Evolutionary conservation across 345 rosid genomes (phyloP).

Genomic region (Salix dunnii): DNA sequence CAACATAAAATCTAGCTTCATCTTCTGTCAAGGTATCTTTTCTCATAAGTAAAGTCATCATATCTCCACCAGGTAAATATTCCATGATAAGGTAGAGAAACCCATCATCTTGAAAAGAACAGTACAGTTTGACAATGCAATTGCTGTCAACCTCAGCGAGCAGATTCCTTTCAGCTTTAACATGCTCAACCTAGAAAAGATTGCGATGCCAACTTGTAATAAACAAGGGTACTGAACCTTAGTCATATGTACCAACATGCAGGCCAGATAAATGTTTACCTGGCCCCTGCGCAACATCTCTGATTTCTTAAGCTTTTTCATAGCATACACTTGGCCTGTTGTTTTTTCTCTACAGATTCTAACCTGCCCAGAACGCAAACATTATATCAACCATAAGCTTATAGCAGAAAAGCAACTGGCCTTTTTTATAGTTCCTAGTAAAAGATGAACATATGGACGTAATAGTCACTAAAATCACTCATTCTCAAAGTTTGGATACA

Average conservation of each 20-base stretch:
- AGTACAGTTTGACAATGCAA: slow-evolving; percentile 91
- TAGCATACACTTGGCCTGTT: slow-evolving; percentile 86
- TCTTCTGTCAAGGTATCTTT: slow-evolving; percentile 86
- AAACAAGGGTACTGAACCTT: slow-evolving; percentile 10
- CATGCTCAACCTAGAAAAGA: slow-evolving; percentile 76
- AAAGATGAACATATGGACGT: neutral
- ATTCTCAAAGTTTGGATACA: neutral
- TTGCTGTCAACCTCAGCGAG: slow-evolving; percentile 96
- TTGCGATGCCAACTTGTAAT: slow-evolving; percentile 9
- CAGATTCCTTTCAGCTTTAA: slow-evolving; percentile 89
- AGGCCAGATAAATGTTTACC: slow-evolving; percentile 37
- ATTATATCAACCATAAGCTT: slow-evolving; percentile 2
- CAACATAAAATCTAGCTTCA: slow-evolving; percentile 87
- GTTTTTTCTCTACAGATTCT: slow-evolving; percentile 85
- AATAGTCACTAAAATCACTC: neutral
- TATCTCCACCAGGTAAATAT: slow-evolving; percentile 93
- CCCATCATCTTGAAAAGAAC: slow-evolving; percentile 91
- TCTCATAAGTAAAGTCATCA: slow-evolving; percentile 97
- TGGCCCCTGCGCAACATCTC: slow-evolving; percentile 99
- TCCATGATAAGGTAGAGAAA: slow-evolving; percentile 92
- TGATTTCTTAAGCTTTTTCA: slow-evolving; percentile 86
- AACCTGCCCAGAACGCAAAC: slow-evolving; percentile 53
- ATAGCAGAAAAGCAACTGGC: neutral
- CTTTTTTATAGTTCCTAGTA: neutral
- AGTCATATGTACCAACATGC: neutral